A percentile compares a stretch with the other conserved stretches of the same genome.
phyloP scores from a whole-genome alignment of 2,329 filamentous ascomycete species.

The Colletotrichum sp. region DNA sequence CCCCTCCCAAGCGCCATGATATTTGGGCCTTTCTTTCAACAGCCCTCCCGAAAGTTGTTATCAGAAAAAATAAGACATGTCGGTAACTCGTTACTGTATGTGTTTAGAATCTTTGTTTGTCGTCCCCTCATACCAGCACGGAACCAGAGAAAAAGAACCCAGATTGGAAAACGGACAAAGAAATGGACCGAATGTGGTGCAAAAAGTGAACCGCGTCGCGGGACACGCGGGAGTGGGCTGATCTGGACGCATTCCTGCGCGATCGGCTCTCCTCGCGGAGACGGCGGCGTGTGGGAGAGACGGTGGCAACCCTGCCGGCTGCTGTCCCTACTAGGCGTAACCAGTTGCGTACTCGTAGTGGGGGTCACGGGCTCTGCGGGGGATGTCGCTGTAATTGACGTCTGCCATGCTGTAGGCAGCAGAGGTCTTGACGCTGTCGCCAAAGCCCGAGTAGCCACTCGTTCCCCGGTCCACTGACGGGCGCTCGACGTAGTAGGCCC shows the following conservation, averaged over 20 bases:
- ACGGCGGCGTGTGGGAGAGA: not conserved
- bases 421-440: conserved; percentile 38
- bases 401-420: conserved; percentile 33
- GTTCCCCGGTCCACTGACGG: conserved; percentile 33
- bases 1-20: conserved; percentile 4
- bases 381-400: conserved; percentile 34
- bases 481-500: conserved; percentile 22
- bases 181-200: not conserved
- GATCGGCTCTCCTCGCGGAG: not conserved
- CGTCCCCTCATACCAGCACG: conserved; percentile 15
- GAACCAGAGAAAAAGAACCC: conserved; percentile 14
- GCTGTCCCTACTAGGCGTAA: not conserved
- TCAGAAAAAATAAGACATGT: conserved; percentile 19
- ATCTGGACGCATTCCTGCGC: conserved; percentile 10
- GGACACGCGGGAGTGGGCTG: not conserved
- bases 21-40: not conserved
- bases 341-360: conserved; percentile 20
- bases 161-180: not conserved
- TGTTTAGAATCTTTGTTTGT: conserved; percentile 7
- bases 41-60: conserved; percentile 17
- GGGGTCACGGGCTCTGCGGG: conserved; percentile 30
- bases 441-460: conserved; percentile 31
- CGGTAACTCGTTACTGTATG: conserved; percentile 23
- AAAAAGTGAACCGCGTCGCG: not conserved
- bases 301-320: not conserved